Base-by-base conservation (phyloP, 2,329 filamentous ascomycete species). In the Metarhizium anisopliae region DNA sequence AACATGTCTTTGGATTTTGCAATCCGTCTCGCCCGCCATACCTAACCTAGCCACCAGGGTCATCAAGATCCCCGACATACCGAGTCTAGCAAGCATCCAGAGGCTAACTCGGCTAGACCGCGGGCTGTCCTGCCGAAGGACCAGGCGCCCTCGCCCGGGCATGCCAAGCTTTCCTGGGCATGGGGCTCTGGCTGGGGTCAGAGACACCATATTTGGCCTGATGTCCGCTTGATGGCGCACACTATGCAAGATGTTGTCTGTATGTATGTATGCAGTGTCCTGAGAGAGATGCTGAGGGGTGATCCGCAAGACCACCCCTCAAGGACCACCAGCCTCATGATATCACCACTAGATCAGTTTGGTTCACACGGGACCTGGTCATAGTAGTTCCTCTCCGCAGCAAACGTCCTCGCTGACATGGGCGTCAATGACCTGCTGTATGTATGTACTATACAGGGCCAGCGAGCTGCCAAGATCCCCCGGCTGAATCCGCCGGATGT, bases 161-260 rank as follows among this genome's bases (percentile, higher is more conserved):
- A 58, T 59, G 61, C 63, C 63, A 65, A 66, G 64, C 63, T 60
- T 66, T 64, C 56, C 52, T 62, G 62, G 62, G 63, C 62, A 65
- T 63, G 63, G 62, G 62, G 60, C 55, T 58, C 52, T 56, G 54
- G 56, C 59, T 55, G 61, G 58, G 58, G 54, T 55, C 45, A 57
- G 35, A 52, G 51, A 55, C 56, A 53, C 60, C 61, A 57, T 50
- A 59, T 59, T 56, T 57, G 60, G 59, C 52, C 53, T 61, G 58
- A 60, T 60, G 57, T 58, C 7, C 25, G 43, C 43, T 25, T n/a
- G 18, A 20, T 8, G 43, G 59, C 58, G 55, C 55, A 11, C 32
- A 58, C 53, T 32, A 42, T 25, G 49, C 51, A 56, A 20, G 52
- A 47, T 53, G 56, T 29, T 36, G 40, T 51, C 35, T 47, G 32